Percentiles rank a stretch among this genome's conserved stretches.
phyloP scores from a whole-genome alignment of 495 filamentous ascomycete genomes.

The Viridothelium virens region DNA sequence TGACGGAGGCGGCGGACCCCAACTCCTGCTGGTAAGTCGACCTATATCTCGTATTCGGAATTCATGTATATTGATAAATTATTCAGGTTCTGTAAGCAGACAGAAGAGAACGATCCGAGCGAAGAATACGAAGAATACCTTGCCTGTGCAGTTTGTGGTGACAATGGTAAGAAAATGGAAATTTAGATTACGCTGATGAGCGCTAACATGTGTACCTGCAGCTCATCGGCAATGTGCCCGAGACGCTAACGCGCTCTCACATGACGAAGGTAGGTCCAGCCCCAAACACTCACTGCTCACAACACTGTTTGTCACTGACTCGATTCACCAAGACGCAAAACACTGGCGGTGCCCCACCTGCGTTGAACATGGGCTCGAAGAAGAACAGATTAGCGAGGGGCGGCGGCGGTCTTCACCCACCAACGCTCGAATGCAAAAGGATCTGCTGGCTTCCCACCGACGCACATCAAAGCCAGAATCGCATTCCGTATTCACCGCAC shows the following conservation, averaged over 20 bases:
- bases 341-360: slow-evolving; percentile 79
- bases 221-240: slow-evolving; percentile 93
- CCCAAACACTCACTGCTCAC: slow-evolving; percentile 3
- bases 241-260: slow-evolving; percentile 60
- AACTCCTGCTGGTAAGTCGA: slow-evolving; percentile 59
- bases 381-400: slow-evolving; percentile 34
- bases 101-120: slow-evolving; percentile 78
- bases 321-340: slow-evolving; percentile 43
- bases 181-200: slow-evolving; percentile 26
- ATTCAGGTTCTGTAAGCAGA: slow-evolving; percentile 63
- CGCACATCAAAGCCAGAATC: slow-evolving; percentile 65
- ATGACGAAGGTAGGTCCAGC: slow-evolving; percentile 54
- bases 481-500: slow-evolving; percentile 76
- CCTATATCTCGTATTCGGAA: neutral
- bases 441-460: slow-evolving; percentile 67
- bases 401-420: slow-evolving; percentile 33
- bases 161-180: slow-evolving; percentile 64
- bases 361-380: slow-evolving; percentile 53
- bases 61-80: neutral
- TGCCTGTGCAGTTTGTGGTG: slow-evolving; percentile 69
- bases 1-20: slow-evolving; percentile 54
- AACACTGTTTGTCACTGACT: slow-evolving; percentile 16
- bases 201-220: slow-evolving; percentile 42
- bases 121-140: slow-evolving; percentile 85
- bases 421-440: slow-evolving; percentile 46